phyloP scores from a whole-genome alignment of 2,329 filamentous ascomycete genomes.

The Xylariaceae sp. region DNA sequence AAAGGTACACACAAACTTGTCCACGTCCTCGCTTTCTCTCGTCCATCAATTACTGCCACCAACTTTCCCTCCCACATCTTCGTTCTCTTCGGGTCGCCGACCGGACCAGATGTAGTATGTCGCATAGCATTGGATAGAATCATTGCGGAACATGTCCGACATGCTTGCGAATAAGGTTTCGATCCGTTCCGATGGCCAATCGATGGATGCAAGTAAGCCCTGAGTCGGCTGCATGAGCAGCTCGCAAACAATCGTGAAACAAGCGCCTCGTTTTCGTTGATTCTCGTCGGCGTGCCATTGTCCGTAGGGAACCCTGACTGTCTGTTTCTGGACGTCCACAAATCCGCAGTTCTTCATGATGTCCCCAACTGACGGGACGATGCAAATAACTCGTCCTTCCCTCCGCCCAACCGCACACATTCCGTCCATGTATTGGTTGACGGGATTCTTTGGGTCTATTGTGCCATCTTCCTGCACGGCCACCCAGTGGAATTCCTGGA shows the following conservation, averaged over 20 bases:
- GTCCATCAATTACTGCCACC: no score
- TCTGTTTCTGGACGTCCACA: constrained; percentile 35
- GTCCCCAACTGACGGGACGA: constrained; percentile 27
- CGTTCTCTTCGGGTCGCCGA: constrained; percentile 12
- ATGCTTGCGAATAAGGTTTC: constrained; percentile 14
- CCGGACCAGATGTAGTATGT: constrained; percentile 22
- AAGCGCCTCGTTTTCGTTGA: constrained; percentile 42
- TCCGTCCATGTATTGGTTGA: constrained; percentile 29
- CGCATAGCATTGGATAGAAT: constrained; percentile 12
- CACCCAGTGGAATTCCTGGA: constrained; percentile 28
- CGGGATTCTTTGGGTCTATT: constrained; percentile 21
- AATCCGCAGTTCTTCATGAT: constrained; percentile 34
- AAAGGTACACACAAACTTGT: no score
- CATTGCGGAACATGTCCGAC: constrained; percentile 14
- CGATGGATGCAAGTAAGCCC: constrained; percentile 10
- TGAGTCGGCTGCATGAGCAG: constrained; percentile 14
- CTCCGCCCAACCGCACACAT: constrained; percentile 25
- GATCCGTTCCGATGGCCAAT: constrained; percentile 14
- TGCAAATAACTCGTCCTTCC: constrained; percentile 31
- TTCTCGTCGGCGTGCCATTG: constrained; percentile 44
- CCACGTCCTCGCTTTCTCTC: no score
- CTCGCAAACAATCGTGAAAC: constrained; percentile 20
- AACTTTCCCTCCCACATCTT: no score
- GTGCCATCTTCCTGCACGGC: constrained; percentile 26
- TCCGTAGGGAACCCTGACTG: constrained; percentile 44